Evolutionary conservation across 1,284 basidiomycete species (phyloP), one percentile per base, ranked within the genome.

Genomic region (Naganishia sp.): DNA sequence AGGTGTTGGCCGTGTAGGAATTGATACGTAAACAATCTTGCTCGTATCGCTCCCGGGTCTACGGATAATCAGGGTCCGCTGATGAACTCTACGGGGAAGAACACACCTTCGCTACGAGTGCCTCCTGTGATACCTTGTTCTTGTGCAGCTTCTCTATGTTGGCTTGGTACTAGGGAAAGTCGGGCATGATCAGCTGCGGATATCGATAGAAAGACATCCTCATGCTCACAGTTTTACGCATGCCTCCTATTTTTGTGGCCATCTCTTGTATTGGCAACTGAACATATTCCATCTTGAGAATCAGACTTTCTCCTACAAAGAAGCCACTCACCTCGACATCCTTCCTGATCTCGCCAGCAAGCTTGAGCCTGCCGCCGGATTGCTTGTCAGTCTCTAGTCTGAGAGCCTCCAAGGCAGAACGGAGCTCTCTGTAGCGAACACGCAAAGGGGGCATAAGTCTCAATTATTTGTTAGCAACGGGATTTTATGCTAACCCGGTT

Each of bases 21-120:
- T 98, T 98, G 84, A 98, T 94, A 69, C 89, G 87, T 69, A 96
- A 84, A 78, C 94, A 97, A 75, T 98, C 94, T 63, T 85, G 84
- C 78, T 97, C 93, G 81, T 98, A 99, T 76, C 94, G 92, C 77
- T 96, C 92, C 70, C 91, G 87, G 1, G 95, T 91, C 79, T 84
- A 73, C 3, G 28, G n/a, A 18, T 3, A 55, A 45, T 55, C 28
- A 33, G 25, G 15, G 6, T 13, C 36, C 33, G 13, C 54, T 48
- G 28, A 66, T 52, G n/a, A 48, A 45, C 5, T 6, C 54, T 23
- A 11, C 9, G 36, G 11, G 13, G 61, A 39, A 36, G 18, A 52
- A 64, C 77, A 59, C 44, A 82, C 82, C 79, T 92, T 93, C 70
- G 84, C 83, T 42, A 94, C 92, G 72, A 93, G 88, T 23, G 84